These are phyloP conservation scores for Arctium minus DNA, from an alignment of 129 eudicot species.

Conservation along the genomic window DNA sequence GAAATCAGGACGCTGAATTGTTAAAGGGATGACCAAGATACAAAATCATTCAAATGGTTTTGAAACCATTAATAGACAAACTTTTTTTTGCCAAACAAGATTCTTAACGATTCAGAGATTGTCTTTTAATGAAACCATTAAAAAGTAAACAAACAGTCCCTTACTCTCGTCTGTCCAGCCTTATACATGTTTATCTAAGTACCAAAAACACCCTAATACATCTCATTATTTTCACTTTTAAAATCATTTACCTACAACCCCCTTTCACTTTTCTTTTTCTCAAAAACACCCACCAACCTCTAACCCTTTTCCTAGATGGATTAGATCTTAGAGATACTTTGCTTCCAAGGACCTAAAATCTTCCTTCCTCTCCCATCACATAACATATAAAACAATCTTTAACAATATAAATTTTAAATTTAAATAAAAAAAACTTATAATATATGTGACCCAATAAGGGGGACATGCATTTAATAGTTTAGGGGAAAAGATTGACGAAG, in stretches of 20 bases:
- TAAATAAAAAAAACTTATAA: background rate
- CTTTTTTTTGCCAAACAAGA: too few species aligned
- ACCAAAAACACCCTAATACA: background rate
- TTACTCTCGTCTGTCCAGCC: too few species aligned
- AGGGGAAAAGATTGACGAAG: background rate
- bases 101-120: too few species aligned
- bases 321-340: conserved; percentile 7
- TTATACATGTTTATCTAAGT: too few species aligned
- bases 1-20: too few species aligned
- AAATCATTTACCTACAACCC: background rate
- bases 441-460: background rate
- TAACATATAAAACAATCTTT: background rate
- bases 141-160: too few species aligned
- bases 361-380: background rate
- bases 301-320: background rate
- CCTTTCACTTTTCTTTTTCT: background rate
- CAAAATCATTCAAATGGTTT: too few species aligned
- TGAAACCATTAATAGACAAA: too few species aligned
- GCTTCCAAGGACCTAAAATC: conserved; percentile 21
- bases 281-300: conserved; percentile 13
- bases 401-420: background rate
- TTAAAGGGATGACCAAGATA: too few species aligned
- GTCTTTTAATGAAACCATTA: too few species aligned
- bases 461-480: background rate
- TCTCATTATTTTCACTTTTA: background rate